Percentiles rank a stretch among this genome's conserved stretches.
phyloP scores from a whole-genome alignment of 768 basidiomycete species.

The Mycena latifolia region DNA sequence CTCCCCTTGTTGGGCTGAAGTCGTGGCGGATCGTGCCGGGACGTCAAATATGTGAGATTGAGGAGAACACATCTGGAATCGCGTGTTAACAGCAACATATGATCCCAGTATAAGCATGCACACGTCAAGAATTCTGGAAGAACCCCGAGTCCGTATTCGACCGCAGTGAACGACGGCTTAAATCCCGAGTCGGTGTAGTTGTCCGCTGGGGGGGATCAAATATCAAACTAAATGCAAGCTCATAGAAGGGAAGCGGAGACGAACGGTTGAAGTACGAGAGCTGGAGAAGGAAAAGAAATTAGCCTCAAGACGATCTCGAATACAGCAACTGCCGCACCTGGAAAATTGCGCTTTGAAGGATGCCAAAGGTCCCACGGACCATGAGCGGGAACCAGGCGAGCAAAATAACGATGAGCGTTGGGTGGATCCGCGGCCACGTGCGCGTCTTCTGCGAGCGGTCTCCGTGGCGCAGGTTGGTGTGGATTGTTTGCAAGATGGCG shows the following conservation, averaged over 20 bases:
- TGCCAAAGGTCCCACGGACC: conserved; percentile 49
- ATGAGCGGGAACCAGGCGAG: conserved; percentile 49
- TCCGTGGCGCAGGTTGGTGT: conserved; percentile 35
- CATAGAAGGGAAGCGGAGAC: background rate
- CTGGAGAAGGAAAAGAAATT: background rate
- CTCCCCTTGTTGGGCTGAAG: too few species aligned
- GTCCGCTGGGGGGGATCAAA: conserved; percentile 12
- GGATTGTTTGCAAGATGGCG: conserved; percentile 44
- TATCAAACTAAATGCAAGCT: background rate
- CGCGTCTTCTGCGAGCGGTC: conserved; percentile 13
- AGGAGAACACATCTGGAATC: conserved; percentile 35
- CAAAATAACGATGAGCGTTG: conserved; percentile 44
- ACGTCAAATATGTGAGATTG: conserved; percentile 38
- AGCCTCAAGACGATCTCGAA: background rate
- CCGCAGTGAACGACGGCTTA: conserved; percentile 17
- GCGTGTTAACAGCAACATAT: conserved; percentile 39
- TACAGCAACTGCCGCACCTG: background rate
- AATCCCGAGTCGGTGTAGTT: conserved; percentile 33
- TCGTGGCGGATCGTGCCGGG: conserved; percentile 16
- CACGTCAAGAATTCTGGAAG: conserved; percentile 23
- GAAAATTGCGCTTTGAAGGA: conserved; percentile 35
- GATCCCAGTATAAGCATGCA: conserved; percentile 31
- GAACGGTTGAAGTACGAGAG: conserved; percentile 39
- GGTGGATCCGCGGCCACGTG: conserved; percentile 41
- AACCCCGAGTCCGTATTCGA: conserved; percentile 30